Evolutionary conservation across 2,329 filamentous ascomycete species (phyloP).

Genomic region (Neofusicoccum sp.): DNA sequence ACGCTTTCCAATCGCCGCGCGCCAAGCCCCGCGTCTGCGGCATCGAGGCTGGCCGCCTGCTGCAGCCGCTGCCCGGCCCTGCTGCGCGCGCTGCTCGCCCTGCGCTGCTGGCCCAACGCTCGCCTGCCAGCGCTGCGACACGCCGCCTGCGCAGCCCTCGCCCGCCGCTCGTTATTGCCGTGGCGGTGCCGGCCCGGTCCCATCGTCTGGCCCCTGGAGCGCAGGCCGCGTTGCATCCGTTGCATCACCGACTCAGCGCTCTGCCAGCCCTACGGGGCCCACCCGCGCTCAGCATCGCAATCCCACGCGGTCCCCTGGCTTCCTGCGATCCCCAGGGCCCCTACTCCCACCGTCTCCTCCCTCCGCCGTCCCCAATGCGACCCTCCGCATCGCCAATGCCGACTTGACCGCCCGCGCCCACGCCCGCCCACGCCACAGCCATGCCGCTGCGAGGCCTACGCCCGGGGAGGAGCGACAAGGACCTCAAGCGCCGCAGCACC

Average conservation of each 20-base stretch:
- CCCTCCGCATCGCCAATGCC: conserved; percentile 15
- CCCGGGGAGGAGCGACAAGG: conserved; percentile 38
- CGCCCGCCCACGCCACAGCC: conserved; percentile 25
- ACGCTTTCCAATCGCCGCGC: neutral
- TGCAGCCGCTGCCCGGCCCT: neutral
- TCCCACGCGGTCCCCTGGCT: conserved; percentile 20
- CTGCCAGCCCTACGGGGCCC: conserved; percentile 23
- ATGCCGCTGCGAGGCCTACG: conserved; percentile 42
- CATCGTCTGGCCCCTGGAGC: conserved; percentile 18
- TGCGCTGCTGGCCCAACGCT: neutral
- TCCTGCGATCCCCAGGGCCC: conserved; percentile 11
- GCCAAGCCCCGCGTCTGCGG: neutral
- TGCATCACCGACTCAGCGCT: conserved; percentile 20
- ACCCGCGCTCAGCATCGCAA: conserved; percentile 16
- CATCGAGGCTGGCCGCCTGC: neutral
- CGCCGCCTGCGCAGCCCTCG: conserved; percentile 20
- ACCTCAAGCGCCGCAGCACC: conserved; percentile 45
- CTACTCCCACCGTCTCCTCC: conserved; percentile 10
- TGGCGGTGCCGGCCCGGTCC: conserved; percentile 13
- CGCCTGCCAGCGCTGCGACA: neutral
- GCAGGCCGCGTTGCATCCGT: conserved; percentile 20
- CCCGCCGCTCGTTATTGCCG: conserved; percentile 20
- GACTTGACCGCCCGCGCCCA: conserved; percentile 16
- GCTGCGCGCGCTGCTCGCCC: neutral
- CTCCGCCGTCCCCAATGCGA: conserved; percentile 3